phyloP scores from a whole-genome alignment of 129 eudicot genomes.

The Helichrysum umbraculigerum region DNA sequence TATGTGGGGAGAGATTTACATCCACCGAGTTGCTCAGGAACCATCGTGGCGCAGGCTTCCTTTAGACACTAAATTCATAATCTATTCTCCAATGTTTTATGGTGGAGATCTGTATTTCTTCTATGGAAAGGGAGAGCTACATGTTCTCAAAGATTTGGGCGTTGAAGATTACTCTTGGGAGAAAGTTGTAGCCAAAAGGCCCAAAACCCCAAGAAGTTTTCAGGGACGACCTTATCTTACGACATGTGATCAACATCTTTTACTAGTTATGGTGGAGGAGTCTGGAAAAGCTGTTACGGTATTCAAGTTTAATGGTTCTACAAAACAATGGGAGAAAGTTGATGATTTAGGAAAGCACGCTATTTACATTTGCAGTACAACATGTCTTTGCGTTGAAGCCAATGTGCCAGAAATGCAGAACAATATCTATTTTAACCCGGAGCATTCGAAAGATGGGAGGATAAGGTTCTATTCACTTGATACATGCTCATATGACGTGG shows the following conservation, averaged over 20 bases:
- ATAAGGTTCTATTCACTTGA: background rate
- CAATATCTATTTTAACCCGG: too few relatives aligned
- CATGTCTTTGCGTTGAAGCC: background rate
- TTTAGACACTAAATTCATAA: too few relatives aligned
- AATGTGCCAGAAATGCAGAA: background rate
- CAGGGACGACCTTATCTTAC: background rate
- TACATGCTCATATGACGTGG: background rate
- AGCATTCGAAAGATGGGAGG: background rate
- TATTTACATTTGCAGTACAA: background rate
- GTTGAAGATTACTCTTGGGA: too few relatives aligned
- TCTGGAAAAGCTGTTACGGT: background rate
- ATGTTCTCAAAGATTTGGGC: too few relatives aligned
- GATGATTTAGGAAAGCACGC: background rate
- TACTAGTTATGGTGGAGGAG: background rate
- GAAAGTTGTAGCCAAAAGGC: too few relatives aligned
- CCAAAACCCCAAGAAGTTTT: background rate
- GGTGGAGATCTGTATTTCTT: too few relatives aligned
- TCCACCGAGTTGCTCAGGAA: too few relatives aligned
- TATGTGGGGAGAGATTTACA: too few relatives aligned
- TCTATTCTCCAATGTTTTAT: too few relatives aligned
- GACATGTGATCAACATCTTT: background rate
- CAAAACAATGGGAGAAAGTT: background rate
- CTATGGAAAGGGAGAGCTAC: too few relatives aligned
- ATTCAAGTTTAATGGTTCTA: background rate
- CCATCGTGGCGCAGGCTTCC: too few relatives aligned